These are phyloP conservation scores for Corynespora cassiicola DNA, from an alignment of 2,329 filamentous ascomycete species.

Conservation along the genomic window DNA sequence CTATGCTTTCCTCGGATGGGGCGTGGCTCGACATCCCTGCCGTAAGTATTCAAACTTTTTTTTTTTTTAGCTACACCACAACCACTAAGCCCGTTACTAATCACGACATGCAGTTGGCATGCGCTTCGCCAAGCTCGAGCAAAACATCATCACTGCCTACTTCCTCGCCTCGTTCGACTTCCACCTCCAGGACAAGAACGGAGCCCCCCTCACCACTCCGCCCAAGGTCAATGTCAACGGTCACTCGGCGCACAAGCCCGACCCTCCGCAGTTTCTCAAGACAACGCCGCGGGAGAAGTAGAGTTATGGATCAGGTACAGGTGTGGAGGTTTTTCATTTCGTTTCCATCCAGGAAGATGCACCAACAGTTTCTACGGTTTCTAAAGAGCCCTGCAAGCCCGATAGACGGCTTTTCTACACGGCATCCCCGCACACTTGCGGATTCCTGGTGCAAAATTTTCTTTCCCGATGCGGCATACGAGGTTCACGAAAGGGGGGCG, in stretches of 20 bases:
- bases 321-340: no score
- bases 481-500: no score
- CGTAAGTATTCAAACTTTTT: constrained; percentile 21
- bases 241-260: constrained; percentile 51
- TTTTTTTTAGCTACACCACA: no score
- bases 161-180: constrained; percentile 60
- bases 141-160: constrained; percentile 57
- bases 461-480: no score
- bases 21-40: constrained; percentile 52
- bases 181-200: constrained; percentile 49
- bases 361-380: no score
- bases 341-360: no score
- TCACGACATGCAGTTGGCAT: constrained; percentile 19
- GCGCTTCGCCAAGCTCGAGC: constrained; percentile 62
- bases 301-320: no score
- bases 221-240: constrained; percentile 46
- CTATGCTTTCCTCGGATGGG: constrained; percentile 48
- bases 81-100: constrained; percentile 7
- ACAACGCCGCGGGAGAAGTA: constrained; percentile 42
- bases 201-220: constrained; percentile 32
- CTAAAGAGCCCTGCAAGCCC: no score
- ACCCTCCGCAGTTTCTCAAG: constrained; percentile 42
- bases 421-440: no score
- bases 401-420: no score
- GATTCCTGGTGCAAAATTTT: no score